A percentile compares a stretch with the other conserved stretches of the same genome.
Evolutionary conservation across 2,329 filamentous ascomycete species (phyloP).

Genomic region (Apiospora aurea): DNA sequence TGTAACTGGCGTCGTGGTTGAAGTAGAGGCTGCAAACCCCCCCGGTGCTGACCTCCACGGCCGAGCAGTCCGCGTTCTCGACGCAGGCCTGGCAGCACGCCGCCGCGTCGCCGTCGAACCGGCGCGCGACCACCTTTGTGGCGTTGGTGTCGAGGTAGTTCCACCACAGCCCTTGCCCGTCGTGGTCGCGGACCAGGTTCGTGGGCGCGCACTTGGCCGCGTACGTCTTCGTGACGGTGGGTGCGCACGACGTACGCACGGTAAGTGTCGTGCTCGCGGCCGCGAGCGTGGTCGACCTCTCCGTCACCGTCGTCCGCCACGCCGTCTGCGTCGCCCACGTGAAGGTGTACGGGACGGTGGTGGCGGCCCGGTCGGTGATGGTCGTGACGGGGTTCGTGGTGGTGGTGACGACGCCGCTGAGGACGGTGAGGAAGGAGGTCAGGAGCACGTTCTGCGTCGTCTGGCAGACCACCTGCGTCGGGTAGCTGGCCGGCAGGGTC

Average conservation of each 20-base stretch:
- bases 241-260: conserved; percentile 25
- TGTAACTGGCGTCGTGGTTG: conserved; percentile 28
- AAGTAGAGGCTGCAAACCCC: conserved; percentile 34
- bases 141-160: conserved; percentile 32
- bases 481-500: conserved; percentile 31
- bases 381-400: neutral
- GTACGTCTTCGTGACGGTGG: conserved; percentile 35
- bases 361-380: neutral
- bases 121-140: conserved; percentile 30
- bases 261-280: neutral
- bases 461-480: conserved; percentile 32
- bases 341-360: neutral
- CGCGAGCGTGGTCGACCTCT: neutral
- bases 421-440: conserved; percentile 28
- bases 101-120: conserved; percentile 32
- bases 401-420: conserved; percentile 24
- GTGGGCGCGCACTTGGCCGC: conserved; percentile 38
- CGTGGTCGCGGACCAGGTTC: conserved; percentile 34
- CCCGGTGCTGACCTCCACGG: conserved; percentile 29
- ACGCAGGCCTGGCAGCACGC: conserved; percentile 40
- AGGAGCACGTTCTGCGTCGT: conserved; percentile 24
- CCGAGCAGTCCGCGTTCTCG: conserved; percentile 37
- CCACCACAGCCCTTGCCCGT: conserved; percentile 32
- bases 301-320: neutral
- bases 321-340: neutral